Evolutionary conservation across 495 filamentous ascomycete genomes (phyloP), one percentile per base, ranked within the genome.

Genomic region (Terfezia boudieri): DNA sequence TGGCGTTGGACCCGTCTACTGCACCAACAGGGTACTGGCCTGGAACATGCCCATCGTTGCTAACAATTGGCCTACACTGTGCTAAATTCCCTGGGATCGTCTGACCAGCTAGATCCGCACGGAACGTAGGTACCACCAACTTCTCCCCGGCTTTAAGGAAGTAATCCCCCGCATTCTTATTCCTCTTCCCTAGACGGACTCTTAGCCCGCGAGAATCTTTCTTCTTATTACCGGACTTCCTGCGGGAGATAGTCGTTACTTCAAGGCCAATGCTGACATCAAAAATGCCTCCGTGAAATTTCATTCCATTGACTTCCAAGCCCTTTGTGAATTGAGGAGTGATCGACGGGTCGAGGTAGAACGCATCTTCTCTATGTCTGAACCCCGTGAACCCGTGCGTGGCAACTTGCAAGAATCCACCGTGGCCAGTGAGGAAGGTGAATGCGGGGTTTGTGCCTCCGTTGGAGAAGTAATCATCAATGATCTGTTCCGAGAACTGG

Each of bases 21-120:
- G 78, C 80, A 0, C 75, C 71, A 36, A 82, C 69, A 1, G 83
- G 82, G 69, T 84, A 83, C 64, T 88, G 83, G 23, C 83, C 83
- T 0, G 77, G 71, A 26, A 73, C 67, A 64, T 75, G 81, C 0
- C 58, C 59, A 50, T 72, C 59, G 0, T 61, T 54, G 0, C 77
- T 78, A 32, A 60, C 58, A 11, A 75, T 73, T 1, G 77, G 70
- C 16, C 70, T 69, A 67, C 82, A 87, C 69, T 88, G 83, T 0
- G 77, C 70, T 22, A 84, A 71, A 59, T 88, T 85, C 1, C 62
- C 62, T 7, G 59, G 62, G 12, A 65, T 55, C 52, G 64, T 57
- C 0, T 62, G 57, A 1, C 57, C 54, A 36, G 58, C 60, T 46
- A 64, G 52, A 51, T 65, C 63, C 2, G 63, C 62, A 20, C 63